Evolutionary conservation across 352 stramenopile genomes (phyloP), one percentile per base, ranked within the genome.

Genomic region (Phytophthora podocarpi): DNA sequence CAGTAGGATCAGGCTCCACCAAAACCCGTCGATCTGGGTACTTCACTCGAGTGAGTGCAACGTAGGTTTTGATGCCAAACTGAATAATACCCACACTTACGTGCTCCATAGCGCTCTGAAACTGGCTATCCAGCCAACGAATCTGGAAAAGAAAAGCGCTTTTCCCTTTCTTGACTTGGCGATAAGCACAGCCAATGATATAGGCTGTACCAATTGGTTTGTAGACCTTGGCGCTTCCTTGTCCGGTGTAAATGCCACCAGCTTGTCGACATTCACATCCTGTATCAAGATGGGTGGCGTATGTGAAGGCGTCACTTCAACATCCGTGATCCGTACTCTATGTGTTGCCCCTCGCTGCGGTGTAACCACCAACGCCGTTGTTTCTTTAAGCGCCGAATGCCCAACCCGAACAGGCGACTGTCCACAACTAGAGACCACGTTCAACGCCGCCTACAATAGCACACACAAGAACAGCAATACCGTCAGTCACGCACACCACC

Each of bases 111-210:
- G 12, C 10, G 5, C 18, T 40, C 18, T 62, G 42, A 18, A 62
- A 62, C 5, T 49, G 23, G 4, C 15, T 54, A 12, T 48, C 53
- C n/a, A 53, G 16, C 53, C 53, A 54, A 23, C 24, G 24, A 16
- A 54, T 28, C 27, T 54, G 23, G 18, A 53, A 62, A 46, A 54
- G 26, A 12, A 42, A 41, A n/a, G 18, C 16, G 7, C n/a, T 40
- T 20, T 43, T 41, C 2, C 15, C 9, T 21, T 51, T 50, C 42
- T 45, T 54, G 13, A 45, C 21, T 11, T 26, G 41, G 1, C 42
- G 10, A n/a, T 36, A 61, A 0, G 54, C 32, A 5, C n/a, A 18
- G 0, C 41, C 53, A 53, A 61, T 31, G 32, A 54, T 53, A 24
- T 48, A 54, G 2, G 52, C 31, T 10, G 52, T 39, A 20, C 37